phyloP scores from a whole-genome alignment of 345 rosid species.

The Eucalyptus sp. region DNA sequence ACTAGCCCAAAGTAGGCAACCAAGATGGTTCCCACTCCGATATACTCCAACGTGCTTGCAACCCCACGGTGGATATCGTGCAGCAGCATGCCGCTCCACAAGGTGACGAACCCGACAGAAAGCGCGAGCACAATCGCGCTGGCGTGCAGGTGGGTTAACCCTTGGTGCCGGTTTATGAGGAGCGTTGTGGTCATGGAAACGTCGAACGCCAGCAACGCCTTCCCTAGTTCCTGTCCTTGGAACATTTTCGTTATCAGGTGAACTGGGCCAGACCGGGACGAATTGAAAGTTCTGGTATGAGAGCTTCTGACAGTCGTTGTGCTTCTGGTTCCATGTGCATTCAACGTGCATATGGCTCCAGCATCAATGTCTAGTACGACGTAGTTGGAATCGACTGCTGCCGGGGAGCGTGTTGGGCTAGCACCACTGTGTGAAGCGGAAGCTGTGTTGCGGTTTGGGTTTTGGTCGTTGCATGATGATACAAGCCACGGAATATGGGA shows the following conservation, averaged over 20 bases:
- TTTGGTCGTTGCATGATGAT: no score
- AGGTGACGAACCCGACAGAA: background rate
- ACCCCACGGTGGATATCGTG: rapidly evolving
- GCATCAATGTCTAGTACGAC: no score
- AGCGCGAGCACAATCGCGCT: background rate
- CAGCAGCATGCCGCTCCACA: background rate
- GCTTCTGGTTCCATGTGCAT: background rate
- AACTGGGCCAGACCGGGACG: background rate
- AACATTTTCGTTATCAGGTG: background rate
- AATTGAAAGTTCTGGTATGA: background rate
- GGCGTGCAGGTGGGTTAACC: background rate
- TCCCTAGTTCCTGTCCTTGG: background rate
- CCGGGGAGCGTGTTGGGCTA: background rate
- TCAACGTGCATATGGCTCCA: rapidly evolving
- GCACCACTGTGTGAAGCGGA: background rate
- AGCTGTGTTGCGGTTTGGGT: background rate
- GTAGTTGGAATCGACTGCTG: background rate
- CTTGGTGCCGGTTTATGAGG: background rate
- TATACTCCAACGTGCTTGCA: background rate
- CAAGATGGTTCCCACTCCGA: background rate
- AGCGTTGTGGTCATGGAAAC: background rate
- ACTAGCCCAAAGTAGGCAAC: background rate
- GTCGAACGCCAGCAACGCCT: background rate
- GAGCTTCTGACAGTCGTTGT: background rate
- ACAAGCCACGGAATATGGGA: background rate